Conservation (phyloP, 257 asterid species). For the Solanum piurae region DNA sequence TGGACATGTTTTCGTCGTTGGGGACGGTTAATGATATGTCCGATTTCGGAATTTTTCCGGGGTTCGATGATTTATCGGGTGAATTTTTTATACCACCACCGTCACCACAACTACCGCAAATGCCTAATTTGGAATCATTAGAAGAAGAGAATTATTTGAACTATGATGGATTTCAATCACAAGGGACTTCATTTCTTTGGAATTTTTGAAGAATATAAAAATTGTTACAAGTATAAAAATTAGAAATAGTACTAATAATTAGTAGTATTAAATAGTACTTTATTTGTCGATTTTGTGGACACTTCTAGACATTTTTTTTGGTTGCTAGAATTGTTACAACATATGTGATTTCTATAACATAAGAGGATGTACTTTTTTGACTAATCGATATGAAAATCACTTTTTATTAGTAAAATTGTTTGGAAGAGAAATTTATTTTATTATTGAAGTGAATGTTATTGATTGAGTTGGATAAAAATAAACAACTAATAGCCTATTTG, state of each 20-base stretch:
- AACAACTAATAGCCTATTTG: too few species aligned
- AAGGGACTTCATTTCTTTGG: slow-evolving; percentile 47
- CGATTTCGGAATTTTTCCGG: slow-evolving; percentile 51
- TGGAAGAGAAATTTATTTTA: too few species aligned
- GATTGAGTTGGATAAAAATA: too few species aligned
- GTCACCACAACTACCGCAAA: slow-evolving; percentile 6
- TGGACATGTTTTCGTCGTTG: slow-evolving; percentile 25
- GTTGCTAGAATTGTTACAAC: not conserved
- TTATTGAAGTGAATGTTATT: too few species aligned
- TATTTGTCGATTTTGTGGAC: not conserved
- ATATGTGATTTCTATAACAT: not conserved
- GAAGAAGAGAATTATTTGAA: slow-evolving; percentile 14
- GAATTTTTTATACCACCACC: slow-evolving; percentile 24
- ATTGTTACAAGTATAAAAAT: not conserved
- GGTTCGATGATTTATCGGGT: slow-evolving; percentile 36
- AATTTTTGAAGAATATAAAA: slow-evolving; percentile 20
- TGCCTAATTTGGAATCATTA: slow-evolving; percentile 14
- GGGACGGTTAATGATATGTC: slow-evolving; percentile 16
- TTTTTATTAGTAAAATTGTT: too few species aligned
- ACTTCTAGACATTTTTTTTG: not conserved
- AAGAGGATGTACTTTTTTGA: not conserved
- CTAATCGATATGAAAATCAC: not conserved
- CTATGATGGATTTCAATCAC: slow-evolving; percentile 22
- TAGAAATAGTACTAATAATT: not conserved
- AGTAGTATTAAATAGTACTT: not conserved